A percentile compares a stretch with the other conserved stretches of the same genome.
These are phyloP conservation scores for Datisca glomerata DNA, from an alignment of 306 rosid species.

Conservation along the genomic window DNA sequence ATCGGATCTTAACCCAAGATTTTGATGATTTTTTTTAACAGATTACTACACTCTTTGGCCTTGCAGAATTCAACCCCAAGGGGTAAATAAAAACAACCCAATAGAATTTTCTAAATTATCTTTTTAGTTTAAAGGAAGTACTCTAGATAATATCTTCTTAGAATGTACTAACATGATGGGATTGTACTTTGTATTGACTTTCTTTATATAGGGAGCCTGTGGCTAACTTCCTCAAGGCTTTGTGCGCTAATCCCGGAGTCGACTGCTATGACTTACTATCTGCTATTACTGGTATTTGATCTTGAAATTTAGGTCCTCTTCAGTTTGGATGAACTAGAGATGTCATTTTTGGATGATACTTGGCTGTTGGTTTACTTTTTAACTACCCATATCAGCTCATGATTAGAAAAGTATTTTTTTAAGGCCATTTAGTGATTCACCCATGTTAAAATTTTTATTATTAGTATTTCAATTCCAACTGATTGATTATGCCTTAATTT, in stretches of 20 bases:
- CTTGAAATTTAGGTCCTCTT: neutral
- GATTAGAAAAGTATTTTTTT: neutral
- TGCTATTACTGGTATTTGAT: constrained; percentile 38
- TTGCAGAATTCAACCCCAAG: constrained; percentile 63
- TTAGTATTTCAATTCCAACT: too few relatives aligned
- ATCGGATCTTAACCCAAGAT: neutral
- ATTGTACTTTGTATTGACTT: neutral
- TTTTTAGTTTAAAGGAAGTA: neutral
- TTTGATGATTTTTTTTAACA: constrained; percentile 22
- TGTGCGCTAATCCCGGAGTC: constrained; percentile 39
- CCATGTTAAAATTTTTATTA: too few relatives aligned
- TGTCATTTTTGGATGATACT: too few relatives aligned
- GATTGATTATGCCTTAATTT: too few relatives aligned
- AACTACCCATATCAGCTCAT: neutral
- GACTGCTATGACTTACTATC: constrained; percentile 53
- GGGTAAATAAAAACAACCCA: constrained; percentile 26
- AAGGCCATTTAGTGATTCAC: neutral
- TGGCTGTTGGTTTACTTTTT: neutral
- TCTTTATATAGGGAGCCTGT: constrained; percentile 28
- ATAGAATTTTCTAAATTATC: neutral
- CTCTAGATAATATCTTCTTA: neutral
- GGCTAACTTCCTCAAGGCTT: constrained; percentile 22
- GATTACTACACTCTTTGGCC: constrained; percentile 36
- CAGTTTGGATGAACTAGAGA: too few relatives aligned
- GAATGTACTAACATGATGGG: neutral